A percentile compares a stretch with the other conserved stretches of the same genome.
phyloP scores from a whole-genome alignment of 1,284 basidiomycete species.

The Papiliotrema laurentii region DNA sequence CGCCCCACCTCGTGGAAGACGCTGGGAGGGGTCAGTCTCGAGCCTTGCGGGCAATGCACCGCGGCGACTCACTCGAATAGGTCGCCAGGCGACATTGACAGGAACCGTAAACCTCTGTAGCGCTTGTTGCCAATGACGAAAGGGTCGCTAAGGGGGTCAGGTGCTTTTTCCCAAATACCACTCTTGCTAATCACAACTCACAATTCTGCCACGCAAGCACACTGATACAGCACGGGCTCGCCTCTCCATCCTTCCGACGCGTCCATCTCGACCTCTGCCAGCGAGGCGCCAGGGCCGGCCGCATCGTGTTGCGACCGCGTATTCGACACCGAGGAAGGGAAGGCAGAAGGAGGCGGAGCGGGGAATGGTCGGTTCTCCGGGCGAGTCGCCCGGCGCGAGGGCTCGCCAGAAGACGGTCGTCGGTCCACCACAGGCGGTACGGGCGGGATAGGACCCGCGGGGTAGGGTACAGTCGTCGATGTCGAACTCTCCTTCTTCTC shows the following conservation, averaged over 20 bases:
- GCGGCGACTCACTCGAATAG: slow-evolving; percentile 40
- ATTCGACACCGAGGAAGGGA: neutral
- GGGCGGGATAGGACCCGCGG: too few species aligned
- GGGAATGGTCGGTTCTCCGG: neutral
- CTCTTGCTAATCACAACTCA: slow-evolving; percentile 8
- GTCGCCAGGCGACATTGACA: slow-evolving; percentile 38
- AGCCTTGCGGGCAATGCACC: too few species aligned
- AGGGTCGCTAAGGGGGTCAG: slow-evolving; percentile 21
- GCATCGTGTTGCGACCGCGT: too few species aligned
- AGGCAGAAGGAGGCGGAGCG: neutral
- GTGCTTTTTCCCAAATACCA: neutral
- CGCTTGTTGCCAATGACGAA: slow-evolving; percentile 20
- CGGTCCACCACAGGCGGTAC: too few species aligned
- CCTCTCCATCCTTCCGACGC: slow-evolving; percentile 36
- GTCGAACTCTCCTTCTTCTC: neutral
- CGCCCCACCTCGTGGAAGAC: slow-evolving; percentile 48
- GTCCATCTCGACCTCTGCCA: slow-evolving; percentile 14
- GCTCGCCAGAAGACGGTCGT: neutral
- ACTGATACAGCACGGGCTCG: slow-evolving; percentile 40
- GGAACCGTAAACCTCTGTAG: slow-evolving; percentile 41
- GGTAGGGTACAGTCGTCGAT: neutral
- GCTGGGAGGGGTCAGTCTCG: too few species aligned
- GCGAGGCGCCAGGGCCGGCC: too few species aligned
- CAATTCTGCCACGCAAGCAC: slow-evolving; percentile 46
- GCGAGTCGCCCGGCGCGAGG: too few species aligned